Percentiles rank a stretch among this genome's conserved stretches.
phyloP scores from a whole-genome alignment of 352 stramenopile species.

The Pythium scleroteichum region DNA sequence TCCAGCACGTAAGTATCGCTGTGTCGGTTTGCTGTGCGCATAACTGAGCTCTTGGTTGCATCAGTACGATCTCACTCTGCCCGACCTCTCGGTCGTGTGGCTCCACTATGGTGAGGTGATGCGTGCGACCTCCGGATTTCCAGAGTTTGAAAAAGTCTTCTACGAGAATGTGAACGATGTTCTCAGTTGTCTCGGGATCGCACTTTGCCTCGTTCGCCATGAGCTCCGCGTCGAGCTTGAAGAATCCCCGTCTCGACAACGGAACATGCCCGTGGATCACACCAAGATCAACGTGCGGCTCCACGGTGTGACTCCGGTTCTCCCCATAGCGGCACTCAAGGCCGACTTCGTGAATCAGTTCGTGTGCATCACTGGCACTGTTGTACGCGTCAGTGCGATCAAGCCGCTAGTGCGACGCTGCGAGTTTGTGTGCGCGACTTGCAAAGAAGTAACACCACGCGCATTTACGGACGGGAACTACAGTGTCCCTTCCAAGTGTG shows the following conservation, averaged over 20 bases:
- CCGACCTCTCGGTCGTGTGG: slow-evolving; percentile 30
- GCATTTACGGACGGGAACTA: slow-evolving; percentile 66
- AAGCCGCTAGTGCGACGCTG: slow-evolving; percentile 58
- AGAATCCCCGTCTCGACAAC: slow-evolving; percentile 29
- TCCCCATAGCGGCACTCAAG: slow-evolving; percentile 50
- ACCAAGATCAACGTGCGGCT: slow-evolving; percentile 46
- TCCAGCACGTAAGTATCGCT: slow-evolving; percentile 22
- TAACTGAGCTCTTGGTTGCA: too few species aligned
- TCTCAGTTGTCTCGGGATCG: slow-evolving; percentile 37
- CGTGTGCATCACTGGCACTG: slow-evolving; percentile 43
- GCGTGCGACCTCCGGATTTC: slow-evolving; percentile 25
- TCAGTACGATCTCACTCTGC: slow-evolving; percentile 33
- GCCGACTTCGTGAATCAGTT: slow-evolving; percentile 53
- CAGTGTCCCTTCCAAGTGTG: slow-evolving; percentile 42
- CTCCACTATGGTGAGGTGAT: slow-evolving; percentile 34
- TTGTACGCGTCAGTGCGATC: slow-evolving; percentile 66
- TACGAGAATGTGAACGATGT: slow-evolving; percentile 34
- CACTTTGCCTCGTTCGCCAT: slow-evolving; percentile 36
- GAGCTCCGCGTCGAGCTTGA: slow-evolving; percentile 37
- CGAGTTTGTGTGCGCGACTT: slow-evolving; percentile 64
- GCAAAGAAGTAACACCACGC: slow-evolving; percentile 39
- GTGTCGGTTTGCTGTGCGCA: background rate
- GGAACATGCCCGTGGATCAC: slow-evolving; percentile 29
- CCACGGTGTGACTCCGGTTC: slow-evolving; percentile 46
- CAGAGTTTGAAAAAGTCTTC: slow-evolving; percentile 31